A percentile compares a stretch with the other conserved stretches of the same genome.
phyloP scores from a whole-genome alignment of 176 grass and related monocot species.

The barley (Hordeum vulgare) region MorexV3_pseudomolecules_assembly NC_058524.1:137696460-137696959 shows the following conservation, averaged over 20 bases:
- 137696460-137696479: neutral
- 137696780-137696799: constrained; percentile 86
- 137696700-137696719: constrained; percentile 2
- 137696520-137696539: constrained; percentile 10
- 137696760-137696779: constrained; percentile 47
- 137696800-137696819: constrained; percentile 72
- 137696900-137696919: neutral
- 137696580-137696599: constrained; percentile 96
- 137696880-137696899: constrained; percentile 89
- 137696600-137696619: constrained; percentile 64
- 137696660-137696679: constrained; percentile 80
- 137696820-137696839: constrained; percentile 63
- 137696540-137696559: constrained; percentile 8
- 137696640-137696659: constrained; percentile 85
- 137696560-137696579: constrained; percentile 25
- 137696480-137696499: neutral
- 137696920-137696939: neutral
- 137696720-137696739: constrained; percentile 9
- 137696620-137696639: constrained; percentile 66
- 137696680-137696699: constrained; percentile 52
- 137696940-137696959: neutral
- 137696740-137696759: constrained; percentile 11
- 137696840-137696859: constrained; percentile 79
- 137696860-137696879: constrained; percentile 78
- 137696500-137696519: neutral